Evolutionary conservation across 768 basidiomycete species (phyloP), one percentile per base, ranked within the genome.

Genomic region (Mycena crocata): DNA sequence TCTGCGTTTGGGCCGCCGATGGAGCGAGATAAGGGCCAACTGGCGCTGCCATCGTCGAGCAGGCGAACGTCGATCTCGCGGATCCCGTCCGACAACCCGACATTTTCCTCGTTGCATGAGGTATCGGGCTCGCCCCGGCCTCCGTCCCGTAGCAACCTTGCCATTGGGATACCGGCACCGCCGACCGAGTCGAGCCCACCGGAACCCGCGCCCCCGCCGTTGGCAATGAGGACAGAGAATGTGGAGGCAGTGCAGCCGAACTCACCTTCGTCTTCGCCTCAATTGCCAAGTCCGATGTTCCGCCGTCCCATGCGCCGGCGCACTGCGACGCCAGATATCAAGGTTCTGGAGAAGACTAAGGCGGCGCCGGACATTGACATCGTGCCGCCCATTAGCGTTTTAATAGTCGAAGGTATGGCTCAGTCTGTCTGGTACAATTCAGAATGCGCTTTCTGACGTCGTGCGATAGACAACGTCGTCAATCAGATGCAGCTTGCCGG

Each of bases 401-500:
- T 99, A 72, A 98, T 99, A 73, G 98, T 99, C 40, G 98, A 99
- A 78, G 97, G 97, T 95, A 69, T 67, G 91, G 83, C 45, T 21
- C 42, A 8, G 44, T 54, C 67, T 10, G 52, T 23, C 35, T n/a
- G n/a, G n/a, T 45, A 37, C 42, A 26, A 34, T 44, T 39, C 23
- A 37, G 9, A 8, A 37, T 45, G 42, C 31, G 37, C 23, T 51
- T 49, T 55, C 68, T 76, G 59, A 69, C 58, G n/a, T 64, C 39
- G 57, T 26, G 21, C 26, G 40, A 4, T 71, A 99, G 98, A 99
- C 81, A 99, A 99, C 76, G 93, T 95, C 8, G 99, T 99, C 82
- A 99, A 99, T 75, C 97, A 96, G 75, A 97, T 93, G 30, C 98
- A 99, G 76, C 82, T 99, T 57, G 93, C 93, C n/a, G 96, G 94